Percentiles rank a stretch among this genome's conserved stretches.
Evolutionary conservation across 768 basidiomycete species (phyloP).

Genomic region (Suillus hirtellus): DNA sequence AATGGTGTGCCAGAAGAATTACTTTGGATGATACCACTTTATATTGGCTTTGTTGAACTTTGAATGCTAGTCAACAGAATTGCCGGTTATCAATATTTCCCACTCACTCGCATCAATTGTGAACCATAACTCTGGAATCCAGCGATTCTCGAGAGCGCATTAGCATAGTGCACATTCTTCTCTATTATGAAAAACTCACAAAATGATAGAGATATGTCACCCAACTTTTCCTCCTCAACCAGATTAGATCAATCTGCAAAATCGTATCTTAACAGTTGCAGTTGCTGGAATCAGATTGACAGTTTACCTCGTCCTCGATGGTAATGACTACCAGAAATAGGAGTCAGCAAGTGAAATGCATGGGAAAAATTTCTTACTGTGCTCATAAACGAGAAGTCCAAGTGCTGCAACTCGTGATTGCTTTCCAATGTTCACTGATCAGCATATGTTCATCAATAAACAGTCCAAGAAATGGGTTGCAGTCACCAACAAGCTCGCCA

Average conservation of each 20-base stretch:
- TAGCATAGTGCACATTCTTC: background rate
- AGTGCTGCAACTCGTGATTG: constrained; percentile 14
- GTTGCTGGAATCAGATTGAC: background rate
- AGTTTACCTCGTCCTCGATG: constrained; percentile 12
- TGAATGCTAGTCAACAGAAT: background rate
- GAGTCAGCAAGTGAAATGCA: background rate
- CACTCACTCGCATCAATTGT: constrained; percentile 8
- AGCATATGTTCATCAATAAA: background rate
- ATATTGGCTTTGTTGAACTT: constrained; percentile 5
- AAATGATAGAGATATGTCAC: constrained; percentile 15
- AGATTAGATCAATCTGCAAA: constrained; percentile 14
- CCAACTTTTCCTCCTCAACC: constrained; percentile 15
- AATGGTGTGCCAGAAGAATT: background rate
- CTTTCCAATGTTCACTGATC: constrained; percentile 14
- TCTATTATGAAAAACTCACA: constrained; percentile 4
- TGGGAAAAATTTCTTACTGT: constrained; percentile 8
- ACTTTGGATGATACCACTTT: constrained; percentile 8
- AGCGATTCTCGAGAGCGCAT: constrained; percentile 9
- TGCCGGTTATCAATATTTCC: background rate
- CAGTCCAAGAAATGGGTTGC: background rate
- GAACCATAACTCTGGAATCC: constrained; percentile 13
- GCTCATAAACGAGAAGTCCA: constrained; percentile 15
- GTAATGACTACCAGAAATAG: constrained; percentile 9
- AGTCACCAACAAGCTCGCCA: background rate
- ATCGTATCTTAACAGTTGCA: background rate